phyloP scores from a whole-genome alignment of 164 flowering plant species.

The Macadamia integrifolia region DNA sequence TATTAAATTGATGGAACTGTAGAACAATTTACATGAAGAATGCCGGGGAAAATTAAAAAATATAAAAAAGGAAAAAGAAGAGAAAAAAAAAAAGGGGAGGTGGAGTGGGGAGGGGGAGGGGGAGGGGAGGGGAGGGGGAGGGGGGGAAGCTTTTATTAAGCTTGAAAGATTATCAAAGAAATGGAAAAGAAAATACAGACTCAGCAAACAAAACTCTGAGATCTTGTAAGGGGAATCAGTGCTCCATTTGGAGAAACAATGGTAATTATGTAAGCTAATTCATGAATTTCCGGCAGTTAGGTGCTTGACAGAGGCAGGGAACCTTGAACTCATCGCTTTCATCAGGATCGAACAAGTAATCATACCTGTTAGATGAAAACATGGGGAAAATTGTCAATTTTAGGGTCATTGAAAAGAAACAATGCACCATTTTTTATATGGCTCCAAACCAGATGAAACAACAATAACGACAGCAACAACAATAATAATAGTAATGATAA shows the following conservation, averaged over 20 bases:
- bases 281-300: constrained; percentile 84
- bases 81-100: neutral
- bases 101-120: no score
- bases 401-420: neutral
- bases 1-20: neutral
- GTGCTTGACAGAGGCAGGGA: constrained; percentile 82
- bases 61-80: no score
- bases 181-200: constrained; percentile 4
- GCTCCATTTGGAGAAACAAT: constrained; percentile 11
- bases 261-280: constrained; percentile 39
- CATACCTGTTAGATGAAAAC: constrained; percentile 53
- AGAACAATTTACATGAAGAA: constrained; percentile 3
- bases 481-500: no score
- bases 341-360: constrained; percentile 76
- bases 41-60: constrained; percentile 5
- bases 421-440: no score
- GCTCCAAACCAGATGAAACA: neutral
- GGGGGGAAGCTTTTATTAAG: neutral
- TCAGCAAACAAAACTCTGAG: constrained; percentile 14
- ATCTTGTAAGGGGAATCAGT: neutral
- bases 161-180: constrained; percentile 9
- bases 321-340: constrained; percentile 55
- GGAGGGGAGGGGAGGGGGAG: no score
- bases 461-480: no score
- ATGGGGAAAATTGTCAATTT: neutral